Evolutionary conservation across 495 filamentous ascomycete genomes (phyloP), one percentile per base, ranked within the genome.

Genomic region (Wilcoxina mikolae): DNA sequence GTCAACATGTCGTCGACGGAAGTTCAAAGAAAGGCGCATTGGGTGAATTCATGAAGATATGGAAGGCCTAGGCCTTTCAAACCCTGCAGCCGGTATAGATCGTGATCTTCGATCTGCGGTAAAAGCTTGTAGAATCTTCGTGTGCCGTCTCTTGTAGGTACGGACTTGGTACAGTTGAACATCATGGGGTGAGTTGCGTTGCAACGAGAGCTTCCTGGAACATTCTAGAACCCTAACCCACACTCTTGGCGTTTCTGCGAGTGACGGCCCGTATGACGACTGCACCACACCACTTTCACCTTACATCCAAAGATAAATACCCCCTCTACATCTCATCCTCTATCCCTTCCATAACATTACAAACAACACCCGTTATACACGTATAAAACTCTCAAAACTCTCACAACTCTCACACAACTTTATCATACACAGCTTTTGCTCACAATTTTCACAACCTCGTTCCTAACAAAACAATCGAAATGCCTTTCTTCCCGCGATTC

Each of bases 401-500:
- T 12, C 3, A 3, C 15, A 7, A 52, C n/a, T 1, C 28, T 22
- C 28, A 27, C 25, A 26, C 23, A 31, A 50, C 22, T 46, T 49
- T 29, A 28, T 27, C 12, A 28, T 9, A 49, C 3, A 43, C 7
- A 43, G 4, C 27, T 10, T 25, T 1, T 28, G 15, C 24, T 1
- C 27, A 15, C 27, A 7, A 27, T 12, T 20, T 1, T 29, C 46
- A 15, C 35, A 39, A 3, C 20, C 35, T 15, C 43, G 11, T 20
- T 46, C 22, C 23, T 17, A 15, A 20, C 15, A 17, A 15, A 38
- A 7, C 46, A 52, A 43, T 27, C 46, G 42, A 52, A 58, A 65
- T 65, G 62, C 50, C 61, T 10, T 58, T 59, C 44, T 60, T 60
- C 53, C 55, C 58, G 12, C 62, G 58, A 35, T 64, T 54, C 49